Conservation (phyloP, 1,284 basidiomycete genomes). For the Pholiota adiposa region DNA sequence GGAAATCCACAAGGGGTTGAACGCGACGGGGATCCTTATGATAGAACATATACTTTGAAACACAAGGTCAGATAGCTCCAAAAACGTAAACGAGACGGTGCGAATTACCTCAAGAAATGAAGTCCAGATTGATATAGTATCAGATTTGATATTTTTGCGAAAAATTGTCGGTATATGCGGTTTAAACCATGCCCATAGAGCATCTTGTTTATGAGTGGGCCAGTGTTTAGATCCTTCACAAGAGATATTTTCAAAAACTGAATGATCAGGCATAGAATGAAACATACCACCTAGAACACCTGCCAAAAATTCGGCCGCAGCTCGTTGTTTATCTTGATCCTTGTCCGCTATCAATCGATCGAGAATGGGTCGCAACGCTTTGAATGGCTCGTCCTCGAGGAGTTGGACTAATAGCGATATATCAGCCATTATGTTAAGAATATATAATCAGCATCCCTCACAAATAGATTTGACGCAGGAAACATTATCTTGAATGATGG, state of each 20-base stretch:
- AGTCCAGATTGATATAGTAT: constrained; percentile 69
- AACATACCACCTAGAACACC: constrained; percentile 70
- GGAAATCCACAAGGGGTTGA: constrained; percentile 78
- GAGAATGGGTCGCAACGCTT: constrained; percentile 55
- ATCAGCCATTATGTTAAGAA: not conserved
- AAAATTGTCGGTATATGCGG: constrained; percentile 74
- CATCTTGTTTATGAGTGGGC: constrained; percentile 71
- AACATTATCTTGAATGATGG: constrained; percentile 67
- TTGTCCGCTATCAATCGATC: constrained; percentile 59
- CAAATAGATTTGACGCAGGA: constrained; percentile 78
- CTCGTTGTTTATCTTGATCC: constrained; percentile 85
- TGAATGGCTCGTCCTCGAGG: constrained; percentile 67
- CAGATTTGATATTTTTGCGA: constrained; percentile 64
- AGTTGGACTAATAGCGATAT: constrained; percentile 57
- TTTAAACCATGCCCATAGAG: constrained; percentile 84
- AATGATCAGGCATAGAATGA: not conserved
- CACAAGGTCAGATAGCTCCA: not conserved
- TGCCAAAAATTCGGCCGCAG: constrained; percentile 85
- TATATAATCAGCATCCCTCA: constrained; percentile 38
- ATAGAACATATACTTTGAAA: constrained; percentile 68
- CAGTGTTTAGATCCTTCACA: constrained; percentile 86
- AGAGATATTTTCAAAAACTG: not conserved
- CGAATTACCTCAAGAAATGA: constrained; percentile 67
- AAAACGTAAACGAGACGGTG: not conserved
- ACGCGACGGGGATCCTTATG: constrained; percentile 85